These are phyloP conservation scores for Aspergillus phoenicis DNA, from an alignment of 2,329 filamentous ascomycete species.

Conservation along the genomic window DNA sequence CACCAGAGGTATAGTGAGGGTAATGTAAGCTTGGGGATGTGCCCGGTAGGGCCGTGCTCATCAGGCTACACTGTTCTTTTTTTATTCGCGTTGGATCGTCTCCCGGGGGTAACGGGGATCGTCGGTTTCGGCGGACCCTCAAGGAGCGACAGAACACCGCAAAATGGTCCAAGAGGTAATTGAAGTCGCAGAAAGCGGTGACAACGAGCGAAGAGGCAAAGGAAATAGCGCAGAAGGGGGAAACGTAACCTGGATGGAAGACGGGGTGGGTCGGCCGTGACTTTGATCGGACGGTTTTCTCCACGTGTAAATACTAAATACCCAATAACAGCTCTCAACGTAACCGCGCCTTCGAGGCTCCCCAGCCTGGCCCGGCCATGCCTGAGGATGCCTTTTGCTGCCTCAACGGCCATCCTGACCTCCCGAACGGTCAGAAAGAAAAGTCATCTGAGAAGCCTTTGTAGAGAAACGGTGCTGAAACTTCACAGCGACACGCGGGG, in stretches of 20 bases:
- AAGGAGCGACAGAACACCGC: background rate
- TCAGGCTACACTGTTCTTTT: slow-evolving; percentile 35
- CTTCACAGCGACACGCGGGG: background rate
- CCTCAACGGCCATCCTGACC: background rate
- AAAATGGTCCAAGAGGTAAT: background rate
- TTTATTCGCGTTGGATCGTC: slow-evolving; percentile 11
- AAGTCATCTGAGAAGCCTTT: too few species aligned
- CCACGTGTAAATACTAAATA: slow-evolving; percentile 19
- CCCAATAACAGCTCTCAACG: background rate
- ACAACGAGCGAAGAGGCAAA: slow-evolving; percentile 1
- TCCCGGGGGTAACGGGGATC: slow-evolving; percentile 2
- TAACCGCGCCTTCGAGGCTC: slow-evolving; percentile 3
- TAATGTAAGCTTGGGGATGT: slow-evolving; percentile 12
- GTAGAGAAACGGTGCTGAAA: too few species aligned
- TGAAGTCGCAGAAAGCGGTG: background rate
- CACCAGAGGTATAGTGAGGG: slow-evolving; percentile 9
- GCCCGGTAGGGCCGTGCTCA: slow-evolving; percentile 24
- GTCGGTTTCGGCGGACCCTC: background rate
- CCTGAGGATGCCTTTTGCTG: background rate
- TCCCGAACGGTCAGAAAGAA: background rate
- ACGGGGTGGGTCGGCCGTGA: slow-evolving; percentile 16
- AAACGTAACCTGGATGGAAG: slow-evolving; percentile 14
- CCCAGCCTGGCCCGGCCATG: background rate
- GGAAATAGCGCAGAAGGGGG: slow-evolving; percentile 9
- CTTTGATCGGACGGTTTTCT: slow-evolving; percentile 12